Evolutionary conservation across 768 basidiomycete genomes (phyloP), one percentile per base, ranked within the genome.

Genomic region (Exidia glandulosa): DNA sequence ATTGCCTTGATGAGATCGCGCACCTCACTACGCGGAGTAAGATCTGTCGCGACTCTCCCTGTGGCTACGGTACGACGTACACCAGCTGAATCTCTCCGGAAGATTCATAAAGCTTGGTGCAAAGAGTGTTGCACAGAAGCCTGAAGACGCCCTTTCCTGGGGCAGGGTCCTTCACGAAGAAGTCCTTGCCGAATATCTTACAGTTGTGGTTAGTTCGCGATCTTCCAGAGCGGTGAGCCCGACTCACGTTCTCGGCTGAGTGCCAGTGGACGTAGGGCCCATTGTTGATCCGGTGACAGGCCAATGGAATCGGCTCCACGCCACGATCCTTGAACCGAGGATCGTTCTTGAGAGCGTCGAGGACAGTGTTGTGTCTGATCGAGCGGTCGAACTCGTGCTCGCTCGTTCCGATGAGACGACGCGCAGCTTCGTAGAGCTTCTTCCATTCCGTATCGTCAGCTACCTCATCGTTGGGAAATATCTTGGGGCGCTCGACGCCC

Each of bases 351-450:
- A 67, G 65, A 10, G 58, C 60, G 9, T 50, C 7, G 30, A 69
- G 63, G 31, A 69, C 68, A 32, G 64, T 50, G 32, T 56, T 63
- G 60, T 69, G 68, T 19, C 68, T 66, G 36, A 69, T 66, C 4
- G 68, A 69, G 19, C 59, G 19, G 34, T 62, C 61, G 61, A 67
- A 69, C 50, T 65, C 58, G 13, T 30, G 37, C 5, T 45, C 50
- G 32, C 59, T 58, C 2, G 65, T 66, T 27, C 62, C 64, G 58
- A 69, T 62, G 59, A 66, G 60, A 25, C 32, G n/a, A 59, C 58
- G 34, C 5, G 68, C 68, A 2, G 56, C 61, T 4, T 13, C 33
- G 62, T 68, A 68, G 27, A 68, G 64, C 27, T 48, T 13, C 9
- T 57, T 27, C 67, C 67, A 68, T n/a, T 58, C 60, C 3, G 59